phyloP scores from a whole-genome alignment of 257 asterid species.

The Cinchona pubescens region DNA sequence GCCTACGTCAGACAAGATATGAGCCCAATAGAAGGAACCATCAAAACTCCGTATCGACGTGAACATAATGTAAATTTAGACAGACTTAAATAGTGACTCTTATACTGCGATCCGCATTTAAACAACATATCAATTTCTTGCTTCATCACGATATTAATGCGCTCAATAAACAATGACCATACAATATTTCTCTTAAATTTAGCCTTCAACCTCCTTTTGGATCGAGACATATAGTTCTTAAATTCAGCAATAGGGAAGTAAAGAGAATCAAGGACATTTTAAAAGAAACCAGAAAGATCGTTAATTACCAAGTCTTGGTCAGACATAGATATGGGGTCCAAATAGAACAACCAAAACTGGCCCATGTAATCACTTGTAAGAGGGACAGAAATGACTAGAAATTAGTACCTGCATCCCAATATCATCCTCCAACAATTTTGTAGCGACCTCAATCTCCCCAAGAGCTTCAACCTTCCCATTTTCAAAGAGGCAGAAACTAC shows the following conservation, averaged over 20 bases:
- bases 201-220: neutral
- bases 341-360: neutral
- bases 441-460: constrained; percentile 89
- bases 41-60: too few relatives aligned
- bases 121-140: neutral
- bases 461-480: constrained; percentile 83
- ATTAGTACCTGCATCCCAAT: constrained; percentile 52
- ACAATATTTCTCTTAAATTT: neutral
- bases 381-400: neutral
- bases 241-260: neutral
- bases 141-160: neutral
- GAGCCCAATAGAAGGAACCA: too few relatives aligned
- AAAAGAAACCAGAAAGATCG: neutral
- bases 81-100: too few relatives aligned
- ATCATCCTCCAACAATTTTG: constrained; percentile 71
- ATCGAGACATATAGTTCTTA: neutral
- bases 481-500: constrained; percentile 16
- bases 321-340: neutral
- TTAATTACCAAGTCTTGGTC: neutral
- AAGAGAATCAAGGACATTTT: neutral
- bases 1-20: too few relatives aligned
- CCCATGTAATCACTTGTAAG: neutral
- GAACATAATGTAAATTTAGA: too few relatives aligned
- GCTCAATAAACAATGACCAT: neutral
- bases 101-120: neutral